Percentiles rank a stretch among this genome's conserved stretches.
These are phyloP conservation scores for Paecilomyces fulvus DNA, from an alignment of 2,329 filamentous ascomycete genomes.

Conservation along the genomic window DNA sequence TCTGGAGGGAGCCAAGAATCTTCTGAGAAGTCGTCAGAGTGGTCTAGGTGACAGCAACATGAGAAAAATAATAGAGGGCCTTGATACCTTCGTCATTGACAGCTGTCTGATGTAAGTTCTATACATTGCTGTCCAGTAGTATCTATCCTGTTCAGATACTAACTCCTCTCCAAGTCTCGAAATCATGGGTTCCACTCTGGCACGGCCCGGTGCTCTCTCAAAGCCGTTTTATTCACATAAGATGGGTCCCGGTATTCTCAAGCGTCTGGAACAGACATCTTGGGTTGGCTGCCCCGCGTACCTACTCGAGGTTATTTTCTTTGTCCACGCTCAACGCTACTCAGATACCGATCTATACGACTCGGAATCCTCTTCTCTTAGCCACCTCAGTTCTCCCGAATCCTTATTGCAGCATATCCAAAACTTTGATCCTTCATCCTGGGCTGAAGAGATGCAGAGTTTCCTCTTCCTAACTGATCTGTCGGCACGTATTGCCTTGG, in stretches of 20 bases:
- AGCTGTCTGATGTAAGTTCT: conserved; percentile 27
- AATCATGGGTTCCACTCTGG: conserved; percentile 35
- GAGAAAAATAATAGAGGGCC: conserved; percentile 19
- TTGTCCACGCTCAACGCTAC: conserved; percentile 30
- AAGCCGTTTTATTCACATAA: conserved; percentile 29
- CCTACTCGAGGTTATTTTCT: conserved; percentile 33
- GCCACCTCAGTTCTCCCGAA: conserved; percentile 22
- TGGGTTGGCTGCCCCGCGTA: conserved; percentile 35
- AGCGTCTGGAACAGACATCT: conserved; percentile 31
- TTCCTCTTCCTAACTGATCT: conserved; percentile 39
- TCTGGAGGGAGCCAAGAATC: conserved; percentile 42
- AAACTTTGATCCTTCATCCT: conserved; percentile 28
- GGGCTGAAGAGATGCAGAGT: conserved; percentile 31
- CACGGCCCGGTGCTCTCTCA: conserved; percentile 29
- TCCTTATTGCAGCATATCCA: conserved; percentile 30
- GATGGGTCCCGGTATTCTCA: conserved; percentile 27
- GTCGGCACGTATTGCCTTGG: conserved; percentile 41
- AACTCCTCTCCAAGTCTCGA: conserved; percentile 21
- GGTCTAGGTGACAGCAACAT: conserved; percentile 7
- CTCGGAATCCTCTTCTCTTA: conserved; percentile 16
- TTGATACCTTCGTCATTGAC: conserved; percentile 30
- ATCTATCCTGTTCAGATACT: not conserved
- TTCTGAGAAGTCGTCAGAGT: conserved; percentile 33
- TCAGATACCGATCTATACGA: conserved; percentile 16
- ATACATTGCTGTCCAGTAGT: not conserved